Conservation (phyloP, 108 stramenopile species). For the Nitzschia inconspicua region DNA sequence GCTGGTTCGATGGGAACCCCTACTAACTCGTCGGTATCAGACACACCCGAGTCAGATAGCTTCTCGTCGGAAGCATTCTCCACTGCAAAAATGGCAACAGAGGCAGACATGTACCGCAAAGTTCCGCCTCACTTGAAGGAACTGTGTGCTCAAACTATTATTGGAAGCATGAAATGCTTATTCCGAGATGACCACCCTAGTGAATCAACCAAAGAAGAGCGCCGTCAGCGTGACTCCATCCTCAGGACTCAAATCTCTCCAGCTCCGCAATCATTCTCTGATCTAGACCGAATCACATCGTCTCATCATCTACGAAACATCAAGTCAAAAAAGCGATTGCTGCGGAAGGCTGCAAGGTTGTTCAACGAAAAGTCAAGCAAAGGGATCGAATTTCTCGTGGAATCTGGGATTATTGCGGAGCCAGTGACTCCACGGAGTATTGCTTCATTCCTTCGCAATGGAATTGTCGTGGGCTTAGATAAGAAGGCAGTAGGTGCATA, state of each 20-base stretch:
- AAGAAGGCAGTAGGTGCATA: constrained; percentile 87
- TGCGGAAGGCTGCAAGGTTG: constrained; percentile 67
- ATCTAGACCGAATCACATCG: constrained; percentile 17
- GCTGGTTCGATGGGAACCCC: neutral
- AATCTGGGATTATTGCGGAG: constrained; percentile 55
- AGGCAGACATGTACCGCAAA: constrained; percentile 19
- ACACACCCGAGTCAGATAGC: too few relatives aligned
- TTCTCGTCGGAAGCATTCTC: neutral
- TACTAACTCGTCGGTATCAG: neutral
- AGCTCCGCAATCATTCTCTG: constrained; percentile 29
- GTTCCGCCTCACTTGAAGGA: constrained; percentile 83
- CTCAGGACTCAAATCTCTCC: constrained; percentile 19
- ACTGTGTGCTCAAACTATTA: constrained; percentile 72
- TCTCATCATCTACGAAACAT: constrained; percentile 46
- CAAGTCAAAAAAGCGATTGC: constrained; percentile 63
- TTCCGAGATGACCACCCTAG: constrained; percentile 51
- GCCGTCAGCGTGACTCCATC: constrained; percentile 27
- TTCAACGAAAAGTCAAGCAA: constrained; percentile 76
- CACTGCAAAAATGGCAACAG: neutral
- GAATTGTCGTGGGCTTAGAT: constrained; percentile 84
- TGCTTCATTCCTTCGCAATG: constrained; percentile 85
- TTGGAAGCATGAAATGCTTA: constrained; percentile 65
- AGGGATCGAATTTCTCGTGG: constrained; percentile 69
- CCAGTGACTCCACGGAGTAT: constrained; percentile 80
- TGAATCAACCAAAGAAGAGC: constrained; percentile 31